Evolutionary conservation across 2,329 filamentous ascomycete genomes (phyloP).

Genomic region (Cordyceps sp.): DNA sequence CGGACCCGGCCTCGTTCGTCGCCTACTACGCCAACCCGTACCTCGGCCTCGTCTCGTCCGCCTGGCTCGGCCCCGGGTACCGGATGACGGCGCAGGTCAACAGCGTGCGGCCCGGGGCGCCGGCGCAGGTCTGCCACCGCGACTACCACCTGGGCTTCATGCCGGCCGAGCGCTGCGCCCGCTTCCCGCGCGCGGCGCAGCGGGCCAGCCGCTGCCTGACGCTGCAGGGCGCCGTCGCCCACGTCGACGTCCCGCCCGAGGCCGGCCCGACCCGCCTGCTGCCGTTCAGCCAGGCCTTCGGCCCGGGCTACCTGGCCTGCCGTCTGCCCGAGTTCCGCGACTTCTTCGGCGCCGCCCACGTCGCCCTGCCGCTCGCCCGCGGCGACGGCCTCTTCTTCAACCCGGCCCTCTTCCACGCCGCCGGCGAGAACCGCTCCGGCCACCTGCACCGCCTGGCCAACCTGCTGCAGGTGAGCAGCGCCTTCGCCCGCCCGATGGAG

Average conservation of each 20-base stretch:
- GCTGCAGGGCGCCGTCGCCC: constrained; percentile 45
- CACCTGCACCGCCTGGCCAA: constrained; percentile 38
- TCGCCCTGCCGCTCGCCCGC: constrained; percentile 31
- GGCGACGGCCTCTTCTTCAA: constrained; percentile 50
- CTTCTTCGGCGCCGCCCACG: constrained; percentile 34
- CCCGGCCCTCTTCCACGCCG: constrained; percentile 45
- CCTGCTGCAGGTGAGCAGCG: constrained; percentile 42
- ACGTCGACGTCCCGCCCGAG: constrained; percentile 40
- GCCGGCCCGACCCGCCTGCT: constrained; percentile 44
- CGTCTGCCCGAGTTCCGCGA: constrained; percentile 31
- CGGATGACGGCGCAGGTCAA: constrained; percentile 46
- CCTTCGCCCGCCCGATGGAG: constrained; percentile 50
- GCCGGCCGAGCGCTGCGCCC: constrained; percentile 24
- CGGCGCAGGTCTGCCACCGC: constrained; percentile 39
- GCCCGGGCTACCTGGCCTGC: constrained; percentile 41
- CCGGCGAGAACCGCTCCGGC: constrained; percentile 34
- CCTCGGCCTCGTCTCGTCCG: constrained; percentile 30
- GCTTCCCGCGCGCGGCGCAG: constrained; percentile 35
- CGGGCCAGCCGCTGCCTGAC: constrained; percentile 39
- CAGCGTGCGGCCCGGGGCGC: constrained; percentile 40
- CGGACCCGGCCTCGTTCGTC: constrained; percentile 33
- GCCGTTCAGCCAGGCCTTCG: constrained; percentile 41
- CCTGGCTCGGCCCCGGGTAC: constrained; percentile 44
- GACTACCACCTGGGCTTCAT: constrained; percentile 52
- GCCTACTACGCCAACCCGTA: constrained; percentile 44